phyloP scores from a whole-genome alignment of 2,329 filamentous ascomycete species.

The Lomentospora prolificans region DNA sequence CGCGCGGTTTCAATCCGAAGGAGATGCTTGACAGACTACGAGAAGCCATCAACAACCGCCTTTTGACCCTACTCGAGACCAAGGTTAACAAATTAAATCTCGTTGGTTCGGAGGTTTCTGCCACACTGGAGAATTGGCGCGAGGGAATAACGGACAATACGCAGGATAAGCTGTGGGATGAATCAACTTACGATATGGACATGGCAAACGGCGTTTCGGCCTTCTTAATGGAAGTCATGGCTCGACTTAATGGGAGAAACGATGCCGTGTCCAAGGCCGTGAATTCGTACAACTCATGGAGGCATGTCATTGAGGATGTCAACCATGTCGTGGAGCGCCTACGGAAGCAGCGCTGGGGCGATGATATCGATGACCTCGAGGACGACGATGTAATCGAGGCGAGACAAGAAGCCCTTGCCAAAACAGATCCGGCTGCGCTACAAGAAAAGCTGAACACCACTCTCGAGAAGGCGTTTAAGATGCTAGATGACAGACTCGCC shows the following conservation, averaged over 20 bases:
- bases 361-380: slow-evolving; percentile 63
- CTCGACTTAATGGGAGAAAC: slow-evolving; percentile 63
- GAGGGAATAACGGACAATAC: slow-evolving; percentile 38
- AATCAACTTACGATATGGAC: slow-evolving; percentile 52
- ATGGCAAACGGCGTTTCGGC: slow-evolving; percentile 52
- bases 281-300: slow-evolving; percentile 62
- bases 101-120: slow-evolving; percentile 55
- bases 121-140: slow-evolving; percentile 51
- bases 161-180: slow-evolving; percentile 56
- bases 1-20: slow-evolving; percentile 56
- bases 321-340: slow-evolving; percentile 54
- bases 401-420: slow-evolving; percentile 57
- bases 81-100: slow-evolving; percentile 55
- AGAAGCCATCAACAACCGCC: slow-evolving; percentile 56
- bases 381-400: slow-evolving; percentile 62
- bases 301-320: slow-evolving; percentile 59
- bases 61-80: slow-evolving; percentile 51
- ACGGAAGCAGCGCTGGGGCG: slow-evolving; percentile 62
- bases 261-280: slow-evolving; percentile 53
- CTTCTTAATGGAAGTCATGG: slow-evolving; percentile 61
- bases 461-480: slow-evolving; percentile 45
- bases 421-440: slow-evolving; percentile 58
- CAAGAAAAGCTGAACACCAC: slow-evolving; percentile 48
- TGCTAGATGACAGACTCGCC: slow-evolving; percentile 46
- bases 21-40: slow-evolving; percentile 61